Conservation (phyloP, 2,329 filamentous ascomycete species). For the Nectriaceae sp. region DNA sequence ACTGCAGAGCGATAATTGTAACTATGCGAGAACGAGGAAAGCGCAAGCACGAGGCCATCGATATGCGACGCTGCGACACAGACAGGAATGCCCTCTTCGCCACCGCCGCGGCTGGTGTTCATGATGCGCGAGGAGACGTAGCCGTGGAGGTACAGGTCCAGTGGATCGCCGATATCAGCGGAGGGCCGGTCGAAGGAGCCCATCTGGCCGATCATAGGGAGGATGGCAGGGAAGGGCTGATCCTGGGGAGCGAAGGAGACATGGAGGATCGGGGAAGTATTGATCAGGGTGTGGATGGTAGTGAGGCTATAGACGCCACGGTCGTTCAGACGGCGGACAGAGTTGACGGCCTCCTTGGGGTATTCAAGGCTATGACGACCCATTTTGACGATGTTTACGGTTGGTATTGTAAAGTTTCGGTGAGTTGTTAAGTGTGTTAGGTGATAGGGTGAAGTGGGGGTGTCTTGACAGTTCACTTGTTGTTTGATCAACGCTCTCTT, state of each 20-base stretch:
- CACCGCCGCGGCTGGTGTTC: conserved; percentile 51
- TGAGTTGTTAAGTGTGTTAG: background rate
- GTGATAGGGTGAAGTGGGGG: background rate
- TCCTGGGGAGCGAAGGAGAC: conserved; percentile 71
- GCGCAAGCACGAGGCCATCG: conserved; percentile 77
- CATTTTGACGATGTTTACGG: conserved; percentile 26
- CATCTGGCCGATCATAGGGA: conserved; percentile 87
- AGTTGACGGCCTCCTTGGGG: conserved; percentile 64
- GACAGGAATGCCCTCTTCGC: conserved; percentile 61
- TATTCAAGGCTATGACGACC: conserved; percentile 54
- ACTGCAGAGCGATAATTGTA: conserved; percentile 86
- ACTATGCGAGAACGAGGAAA: conserved; percentile 79
- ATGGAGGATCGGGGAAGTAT: conserved; percentile 72
- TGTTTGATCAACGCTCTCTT: no score
- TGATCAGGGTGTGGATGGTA: conserved; percentile 75
- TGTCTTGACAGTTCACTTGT: background rate
- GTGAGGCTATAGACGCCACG: conserved; percentile 70
- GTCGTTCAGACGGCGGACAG: conserved; percentile 66
- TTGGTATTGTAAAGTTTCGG: background rate
- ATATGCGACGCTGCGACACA: conserved; percentile 73
- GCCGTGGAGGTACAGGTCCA: conserved; percentile 81
- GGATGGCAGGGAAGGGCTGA: conserved; percentile 72
- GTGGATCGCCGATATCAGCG: conserved; percentile 60
- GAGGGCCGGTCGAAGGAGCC: conserved; percentile 68
- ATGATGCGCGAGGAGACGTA: conserved; percentile 81